Evolutionary conservation across 164 flowering plant genomes (phyloP).

Genomic region (Vitis rotundifolia): DNA sequence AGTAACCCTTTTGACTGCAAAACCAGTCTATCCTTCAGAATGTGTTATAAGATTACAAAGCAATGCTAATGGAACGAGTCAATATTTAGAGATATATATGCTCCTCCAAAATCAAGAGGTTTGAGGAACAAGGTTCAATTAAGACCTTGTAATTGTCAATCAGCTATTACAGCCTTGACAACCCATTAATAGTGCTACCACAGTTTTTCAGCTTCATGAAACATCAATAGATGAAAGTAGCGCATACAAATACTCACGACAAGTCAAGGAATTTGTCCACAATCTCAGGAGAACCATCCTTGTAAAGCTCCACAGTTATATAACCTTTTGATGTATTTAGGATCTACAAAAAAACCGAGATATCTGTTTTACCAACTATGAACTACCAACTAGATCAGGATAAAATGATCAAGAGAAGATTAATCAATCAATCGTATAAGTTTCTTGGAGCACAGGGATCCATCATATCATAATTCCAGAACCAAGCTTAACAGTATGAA

Average conservation of each 20-base stretch:
- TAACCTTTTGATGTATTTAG: slow-evolving; percentile 75
- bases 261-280: slow-evolving; percentile 79
- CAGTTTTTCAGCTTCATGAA: not conserved
- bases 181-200: too few relatives aligned
- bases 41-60: not conserved
- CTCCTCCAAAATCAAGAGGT: too few relatives aligned
- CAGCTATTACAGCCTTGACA: too few relatives aligned
- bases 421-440: not conserved
- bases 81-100: not conserved
- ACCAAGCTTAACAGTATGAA: too few relatives aligned
- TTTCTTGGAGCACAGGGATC: too few relatives aligned
- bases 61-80: not conserved
- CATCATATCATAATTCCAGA: too few relatives aligned
- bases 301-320: slow-evolving; percentile 75
- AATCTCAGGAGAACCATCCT: slow-evolving; percentile 80
- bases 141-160: too few relatives aligned
- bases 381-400: too few relatives aligned
- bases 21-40: slow-evolving; percentile 7
- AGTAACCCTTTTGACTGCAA: slow-evolving; percentile 86
- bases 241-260: slow-evolving; percentile 45
- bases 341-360: slow-evolving; percentile 34
- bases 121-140: too few relatives aligned
- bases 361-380: too few relatives aligned
- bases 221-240: slow-evolving; percentile 1
- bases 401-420: not conserved